A percentile compares a stretch with the other conserved stretches of the same genome.
Conservation (phyloP, 148 eudicot genomes). For the Chenopodium berlandieri region DNA sequence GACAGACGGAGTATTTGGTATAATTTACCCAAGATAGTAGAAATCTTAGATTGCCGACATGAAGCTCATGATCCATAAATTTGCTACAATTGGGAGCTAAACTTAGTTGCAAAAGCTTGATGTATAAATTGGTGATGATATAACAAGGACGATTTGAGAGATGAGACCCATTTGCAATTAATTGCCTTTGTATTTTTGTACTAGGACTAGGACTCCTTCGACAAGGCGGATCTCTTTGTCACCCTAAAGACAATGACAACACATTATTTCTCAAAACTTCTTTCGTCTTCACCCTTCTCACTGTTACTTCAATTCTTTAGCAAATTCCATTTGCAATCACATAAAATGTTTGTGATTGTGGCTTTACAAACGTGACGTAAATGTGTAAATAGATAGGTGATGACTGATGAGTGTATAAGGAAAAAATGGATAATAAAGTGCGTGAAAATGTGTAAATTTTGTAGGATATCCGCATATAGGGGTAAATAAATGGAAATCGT, state of each 20-base stretch:
- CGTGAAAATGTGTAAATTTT: too few relatives aligned
- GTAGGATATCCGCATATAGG: too few relatives aligned
- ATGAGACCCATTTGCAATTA: background rate
- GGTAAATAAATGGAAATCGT: too few relatives aligned
- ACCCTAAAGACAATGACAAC: background rate
- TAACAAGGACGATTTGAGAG: conserved; percentile 10
- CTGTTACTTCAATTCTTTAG: background rate
- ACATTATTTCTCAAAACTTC: background rate
- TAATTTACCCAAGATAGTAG: background rate
- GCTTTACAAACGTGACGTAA: background rate
- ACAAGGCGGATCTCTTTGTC: background rate
- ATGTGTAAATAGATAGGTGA: too few relatives aligned
- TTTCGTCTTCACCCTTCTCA: background rate
- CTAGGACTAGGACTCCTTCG: background rate
- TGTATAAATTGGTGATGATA: background rate
- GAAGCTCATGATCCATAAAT: background rate
- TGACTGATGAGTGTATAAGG: too few relatives aligned
- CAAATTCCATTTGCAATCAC: background rate
- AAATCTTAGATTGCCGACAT: background rate
- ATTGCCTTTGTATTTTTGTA: background rate
- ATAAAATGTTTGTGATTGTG: background rate
- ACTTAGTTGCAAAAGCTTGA: background rate
- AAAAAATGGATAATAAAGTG: too few relatives aligned
- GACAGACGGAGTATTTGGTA: too few relatives aligned
- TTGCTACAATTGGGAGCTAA: conserved; percentile 6